These are phyloP conservation scores for Knoxia roxburghii DNA, from an alignment of 257 asterid genomes.

Conservation along the genomic window DNA sequence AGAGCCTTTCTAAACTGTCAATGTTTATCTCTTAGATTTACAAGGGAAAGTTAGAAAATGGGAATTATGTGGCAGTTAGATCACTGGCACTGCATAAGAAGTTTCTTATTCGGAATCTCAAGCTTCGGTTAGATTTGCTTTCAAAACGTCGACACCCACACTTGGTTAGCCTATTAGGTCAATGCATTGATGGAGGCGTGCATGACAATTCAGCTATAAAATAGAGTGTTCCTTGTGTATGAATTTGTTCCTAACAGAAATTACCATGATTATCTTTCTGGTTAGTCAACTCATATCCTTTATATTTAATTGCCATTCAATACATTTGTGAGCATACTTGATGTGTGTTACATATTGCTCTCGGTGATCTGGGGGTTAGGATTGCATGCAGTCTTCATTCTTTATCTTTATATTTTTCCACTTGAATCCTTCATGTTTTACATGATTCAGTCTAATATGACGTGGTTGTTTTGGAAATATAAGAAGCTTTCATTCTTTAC, in stretches of 20 bases:
- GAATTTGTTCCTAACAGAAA: constrained; percentile 76
- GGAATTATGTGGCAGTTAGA: constrained; percentile 54
- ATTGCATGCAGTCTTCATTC: not conserved
- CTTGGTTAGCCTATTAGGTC: constrained; percentile 71
- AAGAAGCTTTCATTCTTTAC: not conserved
- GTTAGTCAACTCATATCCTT: constrained; percentile 26
- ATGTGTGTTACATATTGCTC: not conserved
- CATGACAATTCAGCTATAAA: constrained; percentile 60
- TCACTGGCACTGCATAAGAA: constrained; percentile 48
- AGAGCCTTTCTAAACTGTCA: constrained; percentile 8
- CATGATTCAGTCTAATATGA: not conserved
- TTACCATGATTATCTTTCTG: constrained; percentile 74
- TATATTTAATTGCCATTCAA: constrained; percentile 1
- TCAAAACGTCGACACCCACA: constrained; percentile 88
- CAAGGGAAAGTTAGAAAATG: constrained; percentile 79
- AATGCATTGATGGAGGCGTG: constrained; percentile 64
- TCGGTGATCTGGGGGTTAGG: not conserved
- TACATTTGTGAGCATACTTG: not conserved
- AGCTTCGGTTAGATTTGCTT: constrained; percentile 68
- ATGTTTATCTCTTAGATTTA: constrained; percentile 49
- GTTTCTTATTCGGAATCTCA: constrained; percentile 60
- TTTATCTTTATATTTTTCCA: not conserved
- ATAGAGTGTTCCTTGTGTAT: constrained; percentile 70
- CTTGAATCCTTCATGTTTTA: not conserved
- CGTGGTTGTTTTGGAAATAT: not conserved